A percentile compares a stretch with the other conserved stretches of the same genome.
Evolutionary conservation across 495 filamentous ascomycete genomes (phyloP).

Genomic region (Massariosphaeria phaeospora): DNA sequence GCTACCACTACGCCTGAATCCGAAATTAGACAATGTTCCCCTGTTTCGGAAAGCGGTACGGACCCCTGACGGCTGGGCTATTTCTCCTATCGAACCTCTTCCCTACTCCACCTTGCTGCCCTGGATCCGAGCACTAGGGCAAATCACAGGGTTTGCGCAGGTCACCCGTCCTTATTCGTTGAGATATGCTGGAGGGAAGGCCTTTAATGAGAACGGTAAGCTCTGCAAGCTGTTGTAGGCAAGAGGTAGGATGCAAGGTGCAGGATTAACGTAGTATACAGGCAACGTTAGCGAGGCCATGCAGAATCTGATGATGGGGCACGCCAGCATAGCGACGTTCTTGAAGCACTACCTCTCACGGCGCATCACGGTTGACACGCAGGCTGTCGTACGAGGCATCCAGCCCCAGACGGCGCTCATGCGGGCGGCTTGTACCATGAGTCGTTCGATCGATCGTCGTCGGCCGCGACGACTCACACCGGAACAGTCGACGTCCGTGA

Average conservation of each 20-base stretch:
- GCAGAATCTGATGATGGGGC: too few species aligned
- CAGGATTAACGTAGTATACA: slow-evolving; percentile 9
- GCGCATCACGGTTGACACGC: slow-evolving; percentile 38
- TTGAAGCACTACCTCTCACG: too few species aligned
- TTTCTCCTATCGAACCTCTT: slow-evolving; percentile 38
- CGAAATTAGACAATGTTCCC: slow-evolving; percentile 21
- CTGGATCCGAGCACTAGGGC: slow-evolving; percentile 36
- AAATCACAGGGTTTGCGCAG: slow-evolving; percentile 38
- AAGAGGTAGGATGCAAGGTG: too few species aligned
- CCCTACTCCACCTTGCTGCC: slow-evolving; percentile 38
- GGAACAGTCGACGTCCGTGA: slow-evolving; percentile 30
- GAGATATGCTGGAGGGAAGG: slow-evolving; percentile 40
- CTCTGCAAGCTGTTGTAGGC: neutral
- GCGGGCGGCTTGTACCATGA: slow-evolving; percentile 38
- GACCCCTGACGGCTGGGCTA: slow-evolving; percentile 35
- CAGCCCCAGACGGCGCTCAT: slow-evolving; percentile 38
- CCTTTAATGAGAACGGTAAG: slow-evolving; percentile 34
- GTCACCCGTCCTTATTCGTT: slow-evolving; percentile 40
- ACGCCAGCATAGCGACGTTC: too few species aligned
- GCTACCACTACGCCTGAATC: slow-evolving; percentile 16
- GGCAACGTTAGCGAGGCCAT: slow-evolving; percentile 40
- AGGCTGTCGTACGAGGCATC: slow-evolving; percentile 37
- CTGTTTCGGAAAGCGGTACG: slow-evolving; percentile 4
- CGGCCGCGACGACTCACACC: slow-evolving; percentile 32
- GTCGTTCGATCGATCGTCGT: slow-evolving; percentile 40